These are phyloP conservation scores for Solanum neorickii DNA, from an alignment of 257 asterid genomes.

Conservation along the genomic window DNA sequence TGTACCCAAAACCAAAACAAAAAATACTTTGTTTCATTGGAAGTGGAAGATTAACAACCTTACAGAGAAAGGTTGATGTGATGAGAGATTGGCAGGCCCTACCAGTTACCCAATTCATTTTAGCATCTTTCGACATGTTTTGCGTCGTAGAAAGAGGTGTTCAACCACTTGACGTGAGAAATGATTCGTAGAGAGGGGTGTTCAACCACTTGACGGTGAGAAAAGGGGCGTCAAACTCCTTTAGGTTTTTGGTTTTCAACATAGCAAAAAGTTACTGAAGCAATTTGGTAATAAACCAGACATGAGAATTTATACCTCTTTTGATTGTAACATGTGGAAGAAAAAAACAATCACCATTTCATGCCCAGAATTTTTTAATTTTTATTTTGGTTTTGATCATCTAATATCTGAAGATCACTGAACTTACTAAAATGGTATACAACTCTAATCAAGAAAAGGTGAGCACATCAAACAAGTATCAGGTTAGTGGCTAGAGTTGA, in stretches of 20 bases:
- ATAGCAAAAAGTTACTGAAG: background rate
- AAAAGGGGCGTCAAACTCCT: background rate
- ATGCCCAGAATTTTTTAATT: background rate
- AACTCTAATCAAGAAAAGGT: background rate
- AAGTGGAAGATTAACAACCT: background rate
- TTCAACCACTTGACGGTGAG: background rate
- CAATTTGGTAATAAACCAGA: background rate
- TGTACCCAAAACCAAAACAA: background rate
- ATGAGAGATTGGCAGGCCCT: background rate
- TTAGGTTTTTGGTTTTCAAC: background rate
- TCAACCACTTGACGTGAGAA: too few relatives aligned
- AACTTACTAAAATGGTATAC: too few relatives aligned
- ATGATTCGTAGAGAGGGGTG: background rate
- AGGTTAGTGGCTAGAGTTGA: background rate
- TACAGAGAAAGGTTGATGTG: background rate
- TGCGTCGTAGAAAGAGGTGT: background rate
- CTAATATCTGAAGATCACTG: background rate
- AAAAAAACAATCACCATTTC: background rate
- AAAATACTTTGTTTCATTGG: background rate
- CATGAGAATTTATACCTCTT: background rate
- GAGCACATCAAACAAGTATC: background rate
- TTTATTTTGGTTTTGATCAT: background rate
- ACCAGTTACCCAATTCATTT: background rate
- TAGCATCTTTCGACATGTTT: rapidly evolving
- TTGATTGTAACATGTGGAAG: background rate